A percentile compares a stretch with the other conserved stretches of the same genome.
phyloP scores from a whole-genome alignment of 2,329 filamentous ascomycete species.

The Emergomyces orientalis region DNA sequence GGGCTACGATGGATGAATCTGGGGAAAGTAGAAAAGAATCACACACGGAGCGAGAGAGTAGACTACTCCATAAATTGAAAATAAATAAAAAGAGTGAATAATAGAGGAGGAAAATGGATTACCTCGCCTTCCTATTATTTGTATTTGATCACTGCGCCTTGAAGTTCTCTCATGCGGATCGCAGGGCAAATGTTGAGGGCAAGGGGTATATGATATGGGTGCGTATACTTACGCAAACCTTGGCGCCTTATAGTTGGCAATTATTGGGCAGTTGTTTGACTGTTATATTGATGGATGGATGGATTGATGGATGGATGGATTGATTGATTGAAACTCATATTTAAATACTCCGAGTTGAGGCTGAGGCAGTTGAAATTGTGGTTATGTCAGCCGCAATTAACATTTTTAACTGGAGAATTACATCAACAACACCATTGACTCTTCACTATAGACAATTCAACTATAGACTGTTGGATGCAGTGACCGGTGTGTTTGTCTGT shows the following conservation, averaged over 20 bases:
- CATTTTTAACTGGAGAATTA: too few relatives aligned
- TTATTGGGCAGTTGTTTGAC: neutral
- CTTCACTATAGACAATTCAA: too few relatives aligned
- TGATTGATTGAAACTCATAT: neutral
- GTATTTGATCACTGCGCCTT: neutral
- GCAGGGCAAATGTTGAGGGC: too few relatives aligned
- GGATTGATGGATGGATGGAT: neutral
- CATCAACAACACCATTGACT: too few relatives aligned
- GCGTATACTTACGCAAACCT: neutral
- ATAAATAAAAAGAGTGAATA: too few relatives aligned
- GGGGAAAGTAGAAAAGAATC: neutral
- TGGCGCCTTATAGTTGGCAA: neutral
- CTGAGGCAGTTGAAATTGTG: too few relatives aligned
- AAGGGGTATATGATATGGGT: neutral
- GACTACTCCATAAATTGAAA: too few relatives aligned
- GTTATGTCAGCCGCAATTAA: too few relatives aligned
- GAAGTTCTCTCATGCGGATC: too few relatives aligned
- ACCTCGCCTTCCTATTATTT: neutral
- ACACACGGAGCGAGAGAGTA: neutral
- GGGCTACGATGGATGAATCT: neutral
- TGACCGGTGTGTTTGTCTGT: too few relatives aligned
- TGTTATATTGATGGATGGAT: neutral
- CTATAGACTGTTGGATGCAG: too few relatives aligned
- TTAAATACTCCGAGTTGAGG: too few relatives aligned
- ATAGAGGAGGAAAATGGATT: neutral